Evolutionary conservation across 2,329 filamentous ascomycete genomes (phyloP).

Genomic region (Sarocladium brachiariae): DNA sequence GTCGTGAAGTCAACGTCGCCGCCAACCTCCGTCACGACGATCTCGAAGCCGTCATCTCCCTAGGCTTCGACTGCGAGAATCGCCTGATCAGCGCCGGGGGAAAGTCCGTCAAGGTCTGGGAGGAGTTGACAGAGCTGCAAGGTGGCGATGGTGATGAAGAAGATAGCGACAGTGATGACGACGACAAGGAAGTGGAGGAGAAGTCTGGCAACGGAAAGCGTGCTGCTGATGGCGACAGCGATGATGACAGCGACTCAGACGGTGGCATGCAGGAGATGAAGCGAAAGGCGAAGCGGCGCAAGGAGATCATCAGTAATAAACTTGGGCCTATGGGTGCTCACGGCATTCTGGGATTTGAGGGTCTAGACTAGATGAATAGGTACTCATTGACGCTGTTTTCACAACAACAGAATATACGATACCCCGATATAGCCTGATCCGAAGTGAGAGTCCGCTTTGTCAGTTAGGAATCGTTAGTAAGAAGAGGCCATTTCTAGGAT

Average conservation of each 20-base stretch:
- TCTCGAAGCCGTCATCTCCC: conserved; percentile 72
- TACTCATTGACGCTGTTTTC: too few relatives aligned
- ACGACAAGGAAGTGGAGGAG: conserved; percentile 33
- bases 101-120: conserved; percentile 82
- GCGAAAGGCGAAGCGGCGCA: conserved; percentile 38
- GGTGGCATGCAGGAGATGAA: conserved; percentile 32
- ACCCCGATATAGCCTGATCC: too few relatives aligned
- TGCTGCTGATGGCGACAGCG: conserved; percentile 40
- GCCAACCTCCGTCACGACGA: conserved; percentile 67
- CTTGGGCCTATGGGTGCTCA: conserved; percentile 45
- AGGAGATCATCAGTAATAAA: conserved; percentile 33
- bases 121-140: conserved; percentile 60
- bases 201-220: conserved; percentile 35
- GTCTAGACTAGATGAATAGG: conserved; percentile 31
- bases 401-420: conserved; percentile 10
- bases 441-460: too few relatives aligned
- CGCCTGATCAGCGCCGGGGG: conserved; percentile 89
- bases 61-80: conserved; percentile 79
- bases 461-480: too few relatives aligned
- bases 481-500: too few relatives aligned
- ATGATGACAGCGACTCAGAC: conserved; percentile 25
- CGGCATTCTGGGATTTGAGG: conserved; percentile 43
- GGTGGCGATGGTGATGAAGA: conserved; percentile 41
- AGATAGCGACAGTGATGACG: conserved; percentile 37
- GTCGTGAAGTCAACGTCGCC: conserved; percentile 64